Percentiles rank a stretch among this genome's conserved stretches.
Evolutionary conservation across 1,139 yeast genomes (phyloP).

Genomic region (Sugiyamaella grinbergsii): DNA sequence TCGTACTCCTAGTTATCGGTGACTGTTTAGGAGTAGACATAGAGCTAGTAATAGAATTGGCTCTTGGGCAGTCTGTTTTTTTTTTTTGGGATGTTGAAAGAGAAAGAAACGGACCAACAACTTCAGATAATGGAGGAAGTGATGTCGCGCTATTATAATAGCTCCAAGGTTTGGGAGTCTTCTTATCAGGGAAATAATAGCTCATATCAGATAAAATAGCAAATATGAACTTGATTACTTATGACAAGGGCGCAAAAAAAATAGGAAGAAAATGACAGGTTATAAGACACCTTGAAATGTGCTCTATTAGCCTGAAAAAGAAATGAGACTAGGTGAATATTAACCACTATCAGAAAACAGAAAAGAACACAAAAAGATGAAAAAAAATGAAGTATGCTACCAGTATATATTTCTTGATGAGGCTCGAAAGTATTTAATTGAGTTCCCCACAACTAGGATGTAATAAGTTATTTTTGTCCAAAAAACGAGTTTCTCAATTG

Average conservation of each 20-base stretch:
- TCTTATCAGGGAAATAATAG: too few species aligned
- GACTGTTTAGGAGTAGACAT: background rate
- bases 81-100: background rate
- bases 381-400: too few species aligned
- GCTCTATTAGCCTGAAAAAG: too few species aligned
- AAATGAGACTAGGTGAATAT: too few species aligned
- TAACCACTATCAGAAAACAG: too few species aligned
- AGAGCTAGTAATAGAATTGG: too few species aligned
- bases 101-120: slow-evolving; percentile 1
- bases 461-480: background rate
- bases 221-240: too few species aligned
- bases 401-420: too few species aligned
- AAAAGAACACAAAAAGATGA: too few species aligned
- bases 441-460: too few species aligned
- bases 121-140: slow-evolving; percentile 6
- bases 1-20: background rate
- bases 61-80: too few species aligned
- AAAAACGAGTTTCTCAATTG: background rate
- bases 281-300: background rate
- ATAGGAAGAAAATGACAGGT: background rate
- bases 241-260: background rate
- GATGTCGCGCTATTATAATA: background rate
- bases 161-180: background rate
- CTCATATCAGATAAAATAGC: background rate
- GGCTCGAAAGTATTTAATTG: too few species aligned